These are phyloP conservation scores for Nakazawaea ernobii DNA, from an alignment of 805 yeast genomes.

Conservation along the genomic window DNA sequence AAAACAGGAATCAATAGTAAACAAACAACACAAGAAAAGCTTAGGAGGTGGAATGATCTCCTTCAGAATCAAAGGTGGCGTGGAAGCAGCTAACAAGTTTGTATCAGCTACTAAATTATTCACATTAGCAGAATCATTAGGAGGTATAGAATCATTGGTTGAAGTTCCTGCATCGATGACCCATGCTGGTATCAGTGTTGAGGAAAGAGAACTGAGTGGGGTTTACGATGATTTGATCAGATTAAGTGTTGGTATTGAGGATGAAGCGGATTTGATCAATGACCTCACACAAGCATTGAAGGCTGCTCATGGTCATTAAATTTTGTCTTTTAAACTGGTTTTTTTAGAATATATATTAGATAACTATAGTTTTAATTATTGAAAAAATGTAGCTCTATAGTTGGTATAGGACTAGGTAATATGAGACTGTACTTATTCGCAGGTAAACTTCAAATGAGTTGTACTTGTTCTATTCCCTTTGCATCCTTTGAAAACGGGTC, in stretches of 20 bases:
- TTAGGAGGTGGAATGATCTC: slow-evolving; percentile 92
- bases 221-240: slow-evolving; percentile 79
- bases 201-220: slow-evolving; percentile 71
- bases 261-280: slow-evolving; percentile 63
- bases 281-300: slow-evolving; percentile 70
- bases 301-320: slow-evolving; percentile 1
- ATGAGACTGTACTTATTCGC: neutral
- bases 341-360: neutral
- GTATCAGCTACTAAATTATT: slow-evolving; percentile 69
- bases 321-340: neutral
- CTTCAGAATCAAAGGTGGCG: slow-evolving; percentile 81
- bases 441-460: too few species aligned
- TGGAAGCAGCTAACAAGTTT: slow-evolving; percentile 67
- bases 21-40: slow-evolving; percentile 73
- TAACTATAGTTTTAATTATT: neutral
- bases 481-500: too few species aligned
- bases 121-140: slow-evolving; percentile 85
- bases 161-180: slow-evolving; percentile 93
- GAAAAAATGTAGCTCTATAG: neutral
- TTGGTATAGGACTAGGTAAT: neutral
- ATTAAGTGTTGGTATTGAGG: slow-evolving; percentile 85
- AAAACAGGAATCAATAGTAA: slow-evolving; percentile 51
- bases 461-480: too few species aligned
- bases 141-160: slow-evolving; percentile 80
- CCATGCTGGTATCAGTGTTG: slow-evolving; percentile 83